Conservation (phyloP, 805 yeast species). For the Tetrapisispora pingtungensis region DNA sequence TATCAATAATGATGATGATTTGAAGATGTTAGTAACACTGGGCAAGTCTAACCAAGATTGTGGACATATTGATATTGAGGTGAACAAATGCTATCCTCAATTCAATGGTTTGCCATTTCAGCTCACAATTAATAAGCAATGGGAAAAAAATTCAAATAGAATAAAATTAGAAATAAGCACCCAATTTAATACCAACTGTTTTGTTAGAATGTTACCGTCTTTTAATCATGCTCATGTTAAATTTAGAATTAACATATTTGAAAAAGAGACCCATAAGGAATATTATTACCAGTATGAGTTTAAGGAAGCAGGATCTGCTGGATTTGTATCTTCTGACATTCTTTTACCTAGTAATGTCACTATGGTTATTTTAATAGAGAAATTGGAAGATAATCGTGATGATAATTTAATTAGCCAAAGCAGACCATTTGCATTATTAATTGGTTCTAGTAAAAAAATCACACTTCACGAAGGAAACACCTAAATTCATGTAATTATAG, state of each 20-base stretch:
- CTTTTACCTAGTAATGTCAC: background rate
- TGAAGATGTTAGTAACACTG: too few species aligned
- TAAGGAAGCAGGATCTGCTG: slow-evolving; percentile 7
- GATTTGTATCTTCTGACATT: slow-evolving; percentile 13
- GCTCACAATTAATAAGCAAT: slow-evolving; percentile 3
- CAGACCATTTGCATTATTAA: background rate
- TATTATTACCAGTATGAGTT: slow-evolving; percentile 8
- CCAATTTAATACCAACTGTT: slow-evolving; percentile 6
- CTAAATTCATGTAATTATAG: too few species aligned
- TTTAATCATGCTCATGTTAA: slow-evolving; percentile 1
- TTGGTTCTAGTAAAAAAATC: background rate
- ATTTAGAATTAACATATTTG: slow-evolving; percentile 18
- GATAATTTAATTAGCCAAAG: background rate
- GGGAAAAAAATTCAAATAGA: slow-evolving; percentile 7
- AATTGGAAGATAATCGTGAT: background rate
- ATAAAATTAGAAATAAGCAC: slow-evolving; percentile 5
- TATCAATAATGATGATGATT: too few species aligned
- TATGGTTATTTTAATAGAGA: background rate
- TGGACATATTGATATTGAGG: background rate
- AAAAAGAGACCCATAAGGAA: slow-evolving; percentile 8
- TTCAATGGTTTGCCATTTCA: slow-evolving; percentile 14
- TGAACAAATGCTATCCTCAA: background rate
- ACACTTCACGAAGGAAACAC: too few species aligned
- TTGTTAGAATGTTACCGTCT: slow-evolving; percentile 14
- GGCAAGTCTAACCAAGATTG: too few species aligned